phyloP scores from a whole-genome alignment of 495 filamentous ascomycete genomes.

The Penicillium pancosmium region DNA sequence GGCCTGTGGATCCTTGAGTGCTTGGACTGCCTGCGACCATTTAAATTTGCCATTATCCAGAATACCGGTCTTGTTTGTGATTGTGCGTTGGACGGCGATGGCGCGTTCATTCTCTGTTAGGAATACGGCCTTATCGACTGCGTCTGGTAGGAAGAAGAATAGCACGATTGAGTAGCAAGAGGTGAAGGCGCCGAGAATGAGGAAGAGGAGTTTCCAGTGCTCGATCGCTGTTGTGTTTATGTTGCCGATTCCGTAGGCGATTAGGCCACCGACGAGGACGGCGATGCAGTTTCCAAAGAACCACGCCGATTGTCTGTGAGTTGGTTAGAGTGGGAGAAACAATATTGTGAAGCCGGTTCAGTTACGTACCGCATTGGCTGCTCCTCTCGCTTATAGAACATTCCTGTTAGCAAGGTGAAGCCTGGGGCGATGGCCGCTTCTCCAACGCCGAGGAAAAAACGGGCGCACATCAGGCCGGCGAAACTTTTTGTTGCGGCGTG shows the following conservation, averaged over 20 bases:
- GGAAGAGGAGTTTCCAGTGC: constrained; percentile 57
- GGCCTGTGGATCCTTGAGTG: constrained; percentile 32
- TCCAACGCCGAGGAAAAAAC: constrained; percentile 58
- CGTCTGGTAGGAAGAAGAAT: constrained; percentile 55
- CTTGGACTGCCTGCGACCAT: constrained; percentile 32
- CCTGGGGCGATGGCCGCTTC: constrained; percentile 52
- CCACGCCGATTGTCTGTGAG: constrained; percentile 45
- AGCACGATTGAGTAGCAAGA: constrained; percentile 51
- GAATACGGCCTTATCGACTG: constrained; percentile 56
- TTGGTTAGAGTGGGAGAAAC: background rate
- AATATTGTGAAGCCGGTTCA: background rate
- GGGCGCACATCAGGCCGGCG: constrained; percentile 48
- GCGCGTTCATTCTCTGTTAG: constrained; percentile 54
- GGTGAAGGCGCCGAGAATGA: constrained; percentile 62
- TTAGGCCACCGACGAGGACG: constrained; percentile 59
- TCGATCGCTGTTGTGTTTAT: constrained; percentile 27
- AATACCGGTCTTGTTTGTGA: constrained; percentile 60
- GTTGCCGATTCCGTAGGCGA: constrained; percentile 62
- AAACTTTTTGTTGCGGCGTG: constrained; percentile 54
- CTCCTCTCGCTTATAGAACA: constrained; percentile 54
- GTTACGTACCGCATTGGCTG: constrained; percentile 50
- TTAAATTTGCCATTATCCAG: constrained; percentile 44
- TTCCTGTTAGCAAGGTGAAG: constrained; percentile 46
- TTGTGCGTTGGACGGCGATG: constrained; percentile 31
- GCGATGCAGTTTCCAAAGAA: constrained; percentile 62